Evolutionary conservation across 2,329 filamentous ascomycete genomes (phyloP).

Genomic region (Parascedosporium putredinis): DNA sequence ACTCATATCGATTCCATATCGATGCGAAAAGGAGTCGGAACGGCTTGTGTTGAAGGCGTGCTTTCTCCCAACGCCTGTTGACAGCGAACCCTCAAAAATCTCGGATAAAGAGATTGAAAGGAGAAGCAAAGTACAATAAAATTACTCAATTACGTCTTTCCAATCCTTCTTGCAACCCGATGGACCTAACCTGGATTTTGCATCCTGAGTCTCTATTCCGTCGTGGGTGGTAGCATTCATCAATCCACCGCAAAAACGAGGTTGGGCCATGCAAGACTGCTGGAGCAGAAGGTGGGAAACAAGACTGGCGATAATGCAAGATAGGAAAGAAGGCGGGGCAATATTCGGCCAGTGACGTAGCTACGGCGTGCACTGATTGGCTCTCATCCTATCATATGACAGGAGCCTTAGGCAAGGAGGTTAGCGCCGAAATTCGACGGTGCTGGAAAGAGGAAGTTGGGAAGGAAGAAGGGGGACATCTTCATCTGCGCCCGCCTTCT

Average conservation of each 20-base stretch:
- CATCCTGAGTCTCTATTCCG: background rate
- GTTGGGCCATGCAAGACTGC: no score
- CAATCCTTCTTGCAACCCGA: background rate
- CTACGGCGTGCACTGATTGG: background rate
- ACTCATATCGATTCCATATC: no score
- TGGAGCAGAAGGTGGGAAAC: background rate
- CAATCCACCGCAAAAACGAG: no score
- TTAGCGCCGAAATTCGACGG: background rate
- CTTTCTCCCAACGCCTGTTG: no score
- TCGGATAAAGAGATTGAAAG: background rate
- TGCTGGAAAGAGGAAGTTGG: background rate
- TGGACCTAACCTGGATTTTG: background rate
- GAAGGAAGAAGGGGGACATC: background rate
- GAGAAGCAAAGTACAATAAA: background rate
- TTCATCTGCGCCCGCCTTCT: background rate
- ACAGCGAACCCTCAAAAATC: background rate
- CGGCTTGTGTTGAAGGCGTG: no score
- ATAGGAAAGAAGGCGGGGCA: slow-evolving; percentile 1
- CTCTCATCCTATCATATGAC: background rate
- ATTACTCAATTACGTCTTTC: background rate
- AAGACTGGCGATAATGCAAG: background rate
- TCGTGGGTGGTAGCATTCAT: no score
- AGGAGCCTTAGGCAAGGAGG: background rate
- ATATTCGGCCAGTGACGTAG: background rate
- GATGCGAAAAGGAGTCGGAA: no score